Percentiles rank a stretch among this genome's conserved stretches.
These are phyloP conservation scores for Podila horticola DNA, from an alignment of 192 early-diverging fungal genomes.

Conservation along the genomic window DNA sequence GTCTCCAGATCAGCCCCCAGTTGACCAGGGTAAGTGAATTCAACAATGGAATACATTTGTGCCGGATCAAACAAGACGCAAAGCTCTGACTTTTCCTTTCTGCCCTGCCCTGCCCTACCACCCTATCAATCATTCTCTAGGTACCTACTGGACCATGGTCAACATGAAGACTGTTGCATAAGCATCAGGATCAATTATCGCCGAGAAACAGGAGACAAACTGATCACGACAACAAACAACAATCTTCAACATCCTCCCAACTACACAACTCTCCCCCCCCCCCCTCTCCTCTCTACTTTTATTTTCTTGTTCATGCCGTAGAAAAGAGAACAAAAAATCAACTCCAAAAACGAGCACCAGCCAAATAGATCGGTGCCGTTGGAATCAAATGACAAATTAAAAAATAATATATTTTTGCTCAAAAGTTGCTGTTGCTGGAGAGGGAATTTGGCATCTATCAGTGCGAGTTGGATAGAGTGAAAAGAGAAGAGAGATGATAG, in stretches of 20 bases:
- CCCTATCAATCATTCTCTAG: slow-evolving; percentile 8
- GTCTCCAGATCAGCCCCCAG: slow-evolving; percentile 45
- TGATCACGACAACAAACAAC: not conserved
- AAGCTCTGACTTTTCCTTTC: not conserved
- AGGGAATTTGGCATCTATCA: too few relatives aligned
- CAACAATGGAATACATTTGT: not conserved
- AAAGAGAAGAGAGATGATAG: too few relatives aligned
- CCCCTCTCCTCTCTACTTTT: slow-evolving; percentile 3
- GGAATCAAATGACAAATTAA: too few relatives aligned
- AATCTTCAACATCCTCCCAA: not conserved
- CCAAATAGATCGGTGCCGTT: not conserved
- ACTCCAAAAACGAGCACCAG: not conserved
- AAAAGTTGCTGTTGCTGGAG: too few relatives aligned
- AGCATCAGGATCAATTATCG: not conserved
- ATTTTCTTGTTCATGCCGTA: not conserved
- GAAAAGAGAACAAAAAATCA: not conserved
- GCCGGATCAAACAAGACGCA: too few relatives aligned
- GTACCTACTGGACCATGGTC: slow-evolving; percentile 50
- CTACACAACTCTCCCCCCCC: not conserved
- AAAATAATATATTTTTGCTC: too few relatives aligned
- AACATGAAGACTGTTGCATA: slow-evolving; percentile 32
- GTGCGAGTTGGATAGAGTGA: too few relatives aligned
- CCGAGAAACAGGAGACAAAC: not conserved
- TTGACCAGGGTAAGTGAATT: slow-evolving; percentile 48
- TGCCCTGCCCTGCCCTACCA: not conserved